phyloP scores from a whole-genome alignment of 2,329 filamentous ascomycete genomes.

The Pseudogymnoascus verrucosus region DNA sequence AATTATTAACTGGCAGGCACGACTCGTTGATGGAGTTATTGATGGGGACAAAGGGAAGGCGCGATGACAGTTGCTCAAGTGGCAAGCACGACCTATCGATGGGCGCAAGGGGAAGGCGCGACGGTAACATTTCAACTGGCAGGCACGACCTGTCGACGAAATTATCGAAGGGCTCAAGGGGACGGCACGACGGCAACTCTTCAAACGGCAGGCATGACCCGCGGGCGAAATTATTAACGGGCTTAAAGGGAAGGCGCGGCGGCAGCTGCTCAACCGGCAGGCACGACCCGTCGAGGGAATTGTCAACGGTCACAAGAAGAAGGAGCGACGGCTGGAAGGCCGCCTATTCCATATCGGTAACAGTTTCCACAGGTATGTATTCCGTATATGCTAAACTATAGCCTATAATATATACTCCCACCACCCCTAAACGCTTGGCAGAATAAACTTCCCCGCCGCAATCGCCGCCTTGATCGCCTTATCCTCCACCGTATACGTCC shows the following conservation, averaged over 20 bases:
- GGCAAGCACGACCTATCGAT: no score
- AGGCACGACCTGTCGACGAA: not conserved
- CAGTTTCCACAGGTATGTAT: not conserved
- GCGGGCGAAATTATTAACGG: not conserved
- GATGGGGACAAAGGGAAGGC: not conserved
- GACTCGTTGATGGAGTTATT: not conserved
- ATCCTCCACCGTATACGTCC: conserved; percentile 8
- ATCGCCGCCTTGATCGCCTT: conserved; percentile 14
- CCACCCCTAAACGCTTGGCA: conserved; percentile 1
- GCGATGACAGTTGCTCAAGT: no score
- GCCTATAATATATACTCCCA: not conserved
- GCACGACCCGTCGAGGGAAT: no score
- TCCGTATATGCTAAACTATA: not conserved
- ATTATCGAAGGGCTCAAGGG: not conserved
- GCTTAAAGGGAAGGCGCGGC: not conserved
- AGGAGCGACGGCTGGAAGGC: not conserved
- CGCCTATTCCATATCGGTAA: not conserved
- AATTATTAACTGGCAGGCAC: not conserved
- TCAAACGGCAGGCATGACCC: not conserved
- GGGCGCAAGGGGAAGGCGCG: no score
- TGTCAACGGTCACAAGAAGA: no score
- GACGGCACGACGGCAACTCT: not conserved
- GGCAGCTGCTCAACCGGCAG: no score
- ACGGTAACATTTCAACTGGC: not conserved
- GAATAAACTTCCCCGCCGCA: conserved; percentile 13